phyloP scores from a whole-genome alignment of 768 basidiomycete species.

The Cystobasidium onofrii region DNA sequence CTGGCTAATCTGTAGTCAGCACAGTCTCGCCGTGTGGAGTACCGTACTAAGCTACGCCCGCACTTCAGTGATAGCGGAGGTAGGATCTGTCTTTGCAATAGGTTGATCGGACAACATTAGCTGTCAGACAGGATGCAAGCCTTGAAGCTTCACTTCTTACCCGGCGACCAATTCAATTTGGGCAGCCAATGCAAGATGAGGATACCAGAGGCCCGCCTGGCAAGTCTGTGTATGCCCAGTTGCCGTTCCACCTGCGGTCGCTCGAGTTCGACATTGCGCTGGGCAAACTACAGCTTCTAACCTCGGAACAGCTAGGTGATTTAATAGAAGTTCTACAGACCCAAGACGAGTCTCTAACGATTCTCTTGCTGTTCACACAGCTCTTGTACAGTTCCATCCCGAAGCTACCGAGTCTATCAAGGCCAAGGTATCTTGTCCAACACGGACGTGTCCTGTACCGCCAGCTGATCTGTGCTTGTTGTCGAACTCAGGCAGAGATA shows the following conservation, averaged over 20 bases:
- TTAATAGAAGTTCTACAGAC: too few relatives aligned
- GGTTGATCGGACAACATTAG: too few relatives aligned
- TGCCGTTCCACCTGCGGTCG: slow-evolving; percentile 6
- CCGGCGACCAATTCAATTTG: too few relatives aligned
- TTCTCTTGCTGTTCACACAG: not conserved
- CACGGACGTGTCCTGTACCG: not conserved
- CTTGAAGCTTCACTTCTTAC: not conserved
- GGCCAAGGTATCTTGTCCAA: not conserved
- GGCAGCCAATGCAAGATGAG: not conserved
- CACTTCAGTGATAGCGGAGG: too few relatives aligned
- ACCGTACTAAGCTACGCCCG: too few relatives aligned
- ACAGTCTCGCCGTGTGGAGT: too few relatives aligned
- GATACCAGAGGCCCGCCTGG: not conserved
- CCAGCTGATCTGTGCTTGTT: not conserved
- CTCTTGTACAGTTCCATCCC: slow-evolving; percentile 24
- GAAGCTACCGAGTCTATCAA: not conserved
- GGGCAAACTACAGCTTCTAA: not conserved
- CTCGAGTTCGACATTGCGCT: slow-evolving; percentile 3
- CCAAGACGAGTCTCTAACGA: too few relatives aligned
- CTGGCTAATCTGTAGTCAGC: too few relatives aligned
- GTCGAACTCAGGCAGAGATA: not conserved
- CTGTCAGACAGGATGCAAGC: not conserved
- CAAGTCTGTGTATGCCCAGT: not conserved
- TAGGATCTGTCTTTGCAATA: too few relatives aligned
- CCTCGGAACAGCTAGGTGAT: slow-evolving; percentile 13